These are phyloP conservation scores for Globisporangium middletonii DNA, from an alignment of 352 stramenopile genomes.

Conservation along the genomic window DNA sequence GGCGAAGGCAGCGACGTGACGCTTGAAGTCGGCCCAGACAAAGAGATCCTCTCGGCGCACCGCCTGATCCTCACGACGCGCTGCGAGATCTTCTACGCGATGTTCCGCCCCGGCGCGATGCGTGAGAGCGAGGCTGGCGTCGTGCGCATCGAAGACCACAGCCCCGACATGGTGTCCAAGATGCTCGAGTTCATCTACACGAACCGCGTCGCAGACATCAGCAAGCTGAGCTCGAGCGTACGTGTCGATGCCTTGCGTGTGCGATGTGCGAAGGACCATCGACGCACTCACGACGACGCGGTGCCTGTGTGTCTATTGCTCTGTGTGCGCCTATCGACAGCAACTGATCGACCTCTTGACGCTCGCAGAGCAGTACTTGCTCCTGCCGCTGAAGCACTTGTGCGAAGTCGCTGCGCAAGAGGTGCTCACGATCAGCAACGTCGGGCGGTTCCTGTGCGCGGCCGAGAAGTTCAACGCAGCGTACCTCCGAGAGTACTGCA, in stretches of 20 bases:
- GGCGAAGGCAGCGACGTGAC: slow-evolving; percentile 61
- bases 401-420: slow-evolving; percentile 73
- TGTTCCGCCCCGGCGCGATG: slow-evolving; percentile 85
- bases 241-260: slow-evolving; percentile 4
- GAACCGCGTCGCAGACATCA: slow-evolving; percentile 79
- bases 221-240: slow-evolving; percentile 68
- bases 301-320: neutral
- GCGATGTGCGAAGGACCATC: neutral
- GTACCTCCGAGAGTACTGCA: slow-evolving; percentile 78
- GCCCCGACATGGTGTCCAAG: slow-evolving; percentile 79
- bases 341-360: slow-evolving; percentile 84
- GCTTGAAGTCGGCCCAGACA: slow-evolving; percentile 61
- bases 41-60: slow-evolving; percentile 58
- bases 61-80: slow-evolving; percentile 72
- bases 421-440: slow-evolving; percentile 62
- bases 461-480: slow-evolving; percentile 81
- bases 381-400: slow-evolving; percentile 67
- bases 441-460: slow-evolving; percentile 73
- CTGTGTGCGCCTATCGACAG: slow-evolving; percentile 20
- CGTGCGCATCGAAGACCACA: slow-evolving; percentile 80
- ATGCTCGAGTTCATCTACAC: slow-evolving; percentile 94
- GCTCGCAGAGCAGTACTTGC: slow-evolving; percentile 75
- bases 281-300: neutral
- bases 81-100: slow-evolving; percentile 88
- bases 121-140: slow-evolving; percentile 74